These are phyloP conservation scores for Pistacia vera DNA, from an alignment of 345 rosid genomes.

Conservation along the genomic window DNA sequence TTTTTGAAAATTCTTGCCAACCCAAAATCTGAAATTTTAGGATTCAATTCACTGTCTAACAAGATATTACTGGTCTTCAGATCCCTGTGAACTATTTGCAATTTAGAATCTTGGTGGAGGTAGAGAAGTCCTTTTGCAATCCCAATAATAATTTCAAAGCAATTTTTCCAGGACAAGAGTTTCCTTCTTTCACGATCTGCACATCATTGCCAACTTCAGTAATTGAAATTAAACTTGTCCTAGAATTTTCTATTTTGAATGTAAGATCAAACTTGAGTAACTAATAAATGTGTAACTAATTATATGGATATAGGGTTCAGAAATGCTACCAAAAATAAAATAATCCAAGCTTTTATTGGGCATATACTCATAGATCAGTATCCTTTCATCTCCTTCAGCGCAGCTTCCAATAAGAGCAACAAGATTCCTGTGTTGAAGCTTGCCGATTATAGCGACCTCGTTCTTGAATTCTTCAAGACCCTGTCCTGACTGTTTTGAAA, in stretches of 20 bases:
- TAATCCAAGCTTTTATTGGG: slow-evolving; percentile 37
- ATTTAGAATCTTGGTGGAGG: slow-evolving; percentile 53
- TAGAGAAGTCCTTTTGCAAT: slow-evolving; percentile 54
- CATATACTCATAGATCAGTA: slow-evolving; percentile 40
- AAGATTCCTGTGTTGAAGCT: slow-evolving; percentile 50
- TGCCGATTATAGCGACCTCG: slow-evolving; percentile 36
- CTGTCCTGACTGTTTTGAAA: too few species aligned
- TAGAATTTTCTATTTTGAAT: neutral
- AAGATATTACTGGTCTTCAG: slow-evolving; percentile 38
- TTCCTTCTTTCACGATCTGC: slow-evolving; percentile 35
- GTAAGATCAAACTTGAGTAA: neutral
- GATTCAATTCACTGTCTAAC: slow-evolving; percentile 34
- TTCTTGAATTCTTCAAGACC: slow-evolving; percentile 33
- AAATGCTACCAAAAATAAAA: slow-evolving; percentile 34
- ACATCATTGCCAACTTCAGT: neutral
- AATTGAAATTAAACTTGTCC: neutral
- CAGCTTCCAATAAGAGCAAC: slow-evolving; percentile 43
- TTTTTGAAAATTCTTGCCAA: slow-evolving; percentile 33
- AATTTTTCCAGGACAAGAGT: slow-evolving; percentile 28
- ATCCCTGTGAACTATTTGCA: slow-evolving; percentile 52
- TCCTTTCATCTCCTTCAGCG: slow-evolving; percentile 36
- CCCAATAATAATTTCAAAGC: slow-evolving; percentile 36
- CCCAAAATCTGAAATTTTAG: slow-evolving; percentile 44
- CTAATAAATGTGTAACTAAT: neutral
- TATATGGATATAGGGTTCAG: neutral